A percentile compares a stretch with the other conserved stretches of the same genome.
Conservation (phyloP, 306 rosid species). For the Cyclanthera cordifolia region DNA sequence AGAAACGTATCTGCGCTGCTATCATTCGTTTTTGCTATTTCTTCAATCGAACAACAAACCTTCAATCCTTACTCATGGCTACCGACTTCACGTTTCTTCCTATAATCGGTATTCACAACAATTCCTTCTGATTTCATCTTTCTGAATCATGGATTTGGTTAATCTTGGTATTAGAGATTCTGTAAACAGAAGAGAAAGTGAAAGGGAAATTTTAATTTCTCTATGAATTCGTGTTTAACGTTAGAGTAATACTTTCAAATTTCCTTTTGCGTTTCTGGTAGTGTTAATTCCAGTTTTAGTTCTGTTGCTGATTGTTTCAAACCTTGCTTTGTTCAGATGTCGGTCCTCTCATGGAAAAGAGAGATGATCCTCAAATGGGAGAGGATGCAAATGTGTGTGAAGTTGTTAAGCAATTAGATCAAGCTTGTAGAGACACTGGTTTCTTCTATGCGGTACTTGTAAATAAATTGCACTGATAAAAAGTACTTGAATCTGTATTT, state of each 20-base stretch:
- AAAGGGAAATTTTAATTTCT: not conserved
- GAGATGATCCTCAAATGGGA: conserved; percentile 56
- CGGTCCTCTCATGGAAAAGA: conserved; percentile 49
- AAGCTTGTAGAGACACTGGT: conserved; percentile 77
- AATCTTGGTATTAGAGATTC: not conserved
- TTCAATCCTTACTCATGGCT: conserved; percentile 31
- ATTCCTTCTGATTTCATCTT: not conserved
- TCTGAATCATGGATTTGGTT: not conserved
- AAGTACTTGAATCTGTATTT: no score
- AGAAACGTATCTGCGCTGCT: not conserved
- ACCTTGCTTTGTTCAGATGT: conserved; percentile 37
- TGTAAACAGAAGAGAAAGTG: not conserved
- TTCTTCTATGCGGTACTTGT: conserved; percentile 77
- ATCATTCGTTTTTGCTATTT: not conserved
- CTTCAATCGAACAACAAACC: not conserved
- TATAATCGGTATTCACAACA: conserved; percentile 40
- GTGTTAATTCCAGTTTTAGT: not conserved
- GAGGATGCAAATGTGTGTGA: conserved; percentile 45
- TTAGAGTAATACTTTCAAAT: no score
- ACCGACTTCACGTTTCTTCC: conserved; percentile 65
- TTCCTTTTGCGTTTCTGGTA: not conserved
- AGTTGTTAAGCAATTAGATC: conserved; percentile 64
- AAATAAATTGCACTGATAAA: not conserved
- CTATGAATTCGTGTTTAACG: not conserved
- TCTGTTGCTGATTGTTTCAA: not conserved